Conservation (phyloP, 1,284 basidiomycete genomes). For the Stygiomarasmius scandens region DNA sequence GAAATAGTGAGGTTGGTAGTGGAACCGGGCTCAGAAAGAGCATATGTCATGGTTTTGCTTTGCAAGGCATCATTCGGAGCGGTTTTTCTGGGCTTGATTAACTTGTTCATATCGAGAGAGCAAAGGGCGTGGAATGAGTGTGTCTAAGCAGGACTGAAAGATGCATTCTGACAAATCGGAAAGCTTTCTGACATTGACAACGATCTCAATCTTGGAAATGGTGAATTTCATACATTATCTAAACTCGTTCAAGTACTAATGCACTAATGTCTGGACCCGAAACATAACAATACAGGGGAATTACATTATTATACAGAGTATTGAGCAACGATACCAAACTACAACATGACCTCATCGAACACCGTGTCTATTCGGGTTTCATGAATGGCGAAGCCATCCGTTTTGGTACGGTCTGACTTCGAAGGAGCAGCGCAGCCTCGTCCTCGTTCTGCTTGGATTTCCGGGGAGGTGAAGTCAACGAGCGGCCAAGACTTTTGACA, state of each 20-base stretch:
- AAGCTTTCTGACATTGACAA: too few species aligned
- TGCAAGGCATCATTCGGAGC: neutral
- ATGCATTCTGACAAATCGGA: neutral
- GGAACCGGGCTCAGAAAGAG: neutral
- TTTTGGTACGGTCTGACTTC: neutral
- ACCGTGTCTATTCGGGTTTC: too few species aligned
- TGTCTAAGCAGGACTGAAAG: neutral
- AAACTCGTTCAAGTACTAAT: too few species aligned
- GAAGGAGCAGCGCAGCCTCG: neutral
- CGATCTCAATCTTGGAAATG: too few species aligned
- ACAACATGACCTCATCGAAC: too few species aligned
- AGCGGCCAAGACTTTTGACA: constrained; percentile 10
- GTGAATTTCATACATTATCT: too few species aligned
- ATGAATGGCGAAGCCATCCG: too few species aligned
- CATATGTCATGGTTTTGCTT: neutral
- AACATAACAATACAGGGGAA: too few species aligned
- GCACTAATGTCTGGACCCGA: too few species aligned
- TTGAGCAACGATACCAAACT: too few species aligned
- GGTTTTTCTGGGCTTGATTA: neutral
- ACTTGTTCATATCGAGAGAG: neutral
- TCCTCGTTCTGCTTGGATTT: neutral
- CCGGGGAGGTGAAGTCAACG: constrained; percentile 5
- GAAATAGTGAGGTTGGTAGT: neutral
- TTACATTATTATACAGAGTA: too few species aligned
- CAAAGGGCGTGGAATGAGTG: neutral